These are phyloP conservation scores for Ogataea pignaliae DNA, from an alignment of 805 yeast genomes.

Conservation along the genomic window DNA sequence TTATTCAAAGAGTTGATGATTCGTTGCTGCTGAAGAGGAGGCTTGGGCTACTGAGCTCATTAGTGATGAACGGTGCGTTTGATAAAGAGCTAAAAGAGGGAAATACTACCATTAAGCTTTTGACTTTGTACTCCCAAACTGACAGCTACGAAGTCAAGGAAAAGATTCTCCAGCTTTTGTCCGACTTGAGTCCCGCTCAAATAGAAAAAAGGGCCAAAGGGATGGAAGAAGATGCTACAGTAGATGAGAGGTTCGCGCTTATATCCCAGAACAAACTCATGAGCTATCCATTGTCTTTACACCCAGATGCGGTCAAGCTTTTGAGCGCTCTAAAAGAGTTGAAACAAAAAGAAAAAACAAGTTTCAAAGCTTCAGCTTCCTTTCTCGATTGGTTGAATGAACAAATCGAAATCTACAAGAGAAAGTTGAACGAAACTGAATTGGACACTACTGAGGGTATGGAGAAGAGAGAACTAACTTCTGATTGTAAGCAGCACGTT, in stretches of 20 bases:
- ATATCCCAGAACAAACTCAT: constrained; percentile 34
- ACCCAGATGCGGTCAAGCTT: constrained; percentile 38
- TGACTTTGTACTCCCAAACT: constrained; percentile 20
- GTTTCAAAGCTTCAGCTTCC: constrained; percentile 32
- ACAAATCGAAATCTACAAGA: constrained; percentile 30
- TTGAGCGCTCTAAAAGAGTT: constrained; percentile 36
- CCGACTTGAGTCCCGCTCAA: constrained; percentile 31
- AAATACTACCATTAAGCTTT: constrained; percentile 20
- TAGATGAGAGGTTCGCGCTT: constrained; percentile 32
- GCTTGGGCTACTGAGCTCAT: constrained; percentile 48
- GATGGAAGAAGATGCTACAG: constrained; percentile 8
- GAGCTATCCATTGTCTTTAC: constrained; percentile 24
- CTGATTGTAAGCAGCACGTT: constrained; percentile 12
- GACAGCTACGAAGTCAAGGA: constrained; percentile 25
- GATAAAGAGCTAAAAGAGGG: constrained; percentile 15
- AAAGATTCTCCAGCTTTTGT: constrained; percentile 42
- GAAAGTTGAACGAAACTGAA: no score
- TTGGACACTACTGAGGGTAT: constrained; percentile 8
- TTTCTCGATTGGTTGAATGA: constrained; percentile 64
- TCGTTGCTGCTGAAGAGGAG: constrained; percentile 31
- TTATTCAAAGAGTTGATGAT: constrained; percentile 7
- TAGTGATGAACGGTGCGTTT: constrained; percentile 36
- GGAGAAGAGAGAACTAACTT: not conserved
- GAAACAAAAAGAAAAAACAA: constrained; percentile 24
- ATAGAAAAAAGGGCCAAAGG: constrained; percentile 8